Evolutionary conservation across 257 asterid genomes (phyloP).

Genomic region (Fraxinus pennsylvanica): DNA sequence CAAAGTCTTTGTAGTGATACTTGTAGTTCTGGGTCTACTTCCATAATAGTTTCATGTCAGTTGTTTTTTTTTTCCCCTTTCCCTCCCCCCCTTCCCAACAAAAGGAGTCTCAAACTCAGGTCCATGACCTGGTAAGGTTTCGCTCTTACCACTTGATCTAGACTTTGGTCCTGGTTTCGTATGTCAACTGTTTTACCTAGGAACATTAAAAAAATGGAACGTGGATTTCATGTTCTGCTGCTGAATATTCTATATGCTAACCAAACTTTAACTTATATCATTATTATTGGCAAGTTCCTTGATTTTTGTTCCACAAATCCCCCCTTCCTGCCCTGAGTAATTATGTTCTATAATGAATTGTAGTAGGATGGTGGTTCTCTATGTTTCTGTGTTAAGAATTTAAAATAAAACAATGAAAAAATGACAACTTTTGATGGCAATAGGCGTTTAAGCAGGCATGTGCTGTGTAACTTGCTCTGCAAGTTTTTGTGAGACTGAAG

Average conservation of each 20-base stretch:
- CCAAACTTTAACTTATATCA: not conserved
- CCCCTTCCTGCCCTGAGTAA: not conserved
- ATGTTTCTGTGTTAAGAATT: not conserved
- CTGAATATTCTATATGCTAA: not conserved
- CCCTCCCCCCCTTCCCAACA: not conserved
- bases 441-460: constrained; percentile 10
- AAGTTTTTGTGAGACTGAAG: not conserved
- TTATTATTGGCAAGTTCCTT: not conserved
- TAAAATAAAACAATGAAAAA: not conserved
- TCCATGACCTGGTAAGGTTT: too few relatives aligned
- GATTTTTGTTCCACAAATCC: not conserved
- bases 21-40: not conserved
- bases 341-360: not conserved
- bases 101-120: too few relatives aligned
- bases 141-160: not conserved
- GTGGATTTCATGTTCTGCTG: not conserved
- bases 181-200: not conserved
- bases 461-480: not conserved
- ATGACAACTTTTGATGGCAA: not conserved
- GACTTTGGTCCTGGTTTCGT: not conserved
- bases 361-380: not conserved
- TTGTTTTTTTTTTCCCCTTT: too few relatives aligned
- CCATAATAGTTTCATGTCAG: not conserved
- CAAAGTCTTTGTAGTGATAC: constrained; percentile 2
- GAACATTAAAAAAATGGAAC: not conserved